Base-by-base conservation (phyloP, 768 basidiomycete species). In the Daedaleopsis sinensis region DNA sequence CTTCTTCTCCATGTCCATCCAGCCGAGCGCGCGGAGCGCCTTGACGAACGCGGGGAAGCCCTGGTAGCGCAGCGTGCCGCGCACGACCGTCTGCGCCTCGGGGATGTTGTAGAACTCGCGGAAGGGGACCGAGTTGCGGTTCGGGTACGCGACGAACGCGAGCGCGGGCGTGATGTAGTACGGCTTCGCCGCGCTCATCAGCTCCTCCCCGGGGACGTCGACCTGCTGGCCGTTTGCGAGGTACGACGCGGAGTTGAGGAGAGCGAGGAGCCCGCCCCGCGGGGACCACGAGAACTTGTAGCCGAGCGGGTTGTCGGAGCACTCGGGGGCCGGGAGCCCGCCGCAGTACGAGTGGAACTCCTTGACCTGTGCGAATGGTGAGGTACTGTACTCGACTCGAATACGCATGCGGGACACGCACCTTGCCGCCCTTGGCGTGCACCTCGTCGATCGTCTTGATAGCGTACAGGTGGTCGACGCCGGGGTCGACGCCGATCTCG, bases 241-340 rank as follows among this genome's bases (percentile, higher is more conserved):
- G 78, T 89, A 95, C 3, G 91, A 88, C 19, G 94, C 97, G 38
- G 84, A 80, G 80, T 98, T 98, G 68, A 95, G 85, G 54, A 98
- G 85, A 2, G 97, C 96, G 67, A 98, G 90, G 57, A 99, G 89
- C 47, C 96, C 95, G 54, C 96, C 96, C 21, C 94, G 90, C 9
- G 95, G 92, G 8, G 94, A 96, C 97, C 97, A 98, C 39, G 94
- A 97, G 80, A 99, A 98, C 75, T 98, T 98, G 87, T 98, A 99
- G 12, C 96, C 96, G 58, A 98, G 89, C 2, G 97, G 95, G 79
- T 98, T 99, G 70, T 88, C 87, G 5, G 94, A 86, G 71, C 90
- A 90, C 68, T 93, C 89, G 8, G 94, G 93, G 0, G 95, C 93
- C 51, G 96, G 95, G 51, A 98, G 90, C 60, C 96, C 96, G 71